A percentile compares a stretch with the other conserved stretches of the same genome.
Evolutionary conservation across 352 stramenopile genomes (phyloP).

Genomic region (Phytophthora hibernalis): DNA sequence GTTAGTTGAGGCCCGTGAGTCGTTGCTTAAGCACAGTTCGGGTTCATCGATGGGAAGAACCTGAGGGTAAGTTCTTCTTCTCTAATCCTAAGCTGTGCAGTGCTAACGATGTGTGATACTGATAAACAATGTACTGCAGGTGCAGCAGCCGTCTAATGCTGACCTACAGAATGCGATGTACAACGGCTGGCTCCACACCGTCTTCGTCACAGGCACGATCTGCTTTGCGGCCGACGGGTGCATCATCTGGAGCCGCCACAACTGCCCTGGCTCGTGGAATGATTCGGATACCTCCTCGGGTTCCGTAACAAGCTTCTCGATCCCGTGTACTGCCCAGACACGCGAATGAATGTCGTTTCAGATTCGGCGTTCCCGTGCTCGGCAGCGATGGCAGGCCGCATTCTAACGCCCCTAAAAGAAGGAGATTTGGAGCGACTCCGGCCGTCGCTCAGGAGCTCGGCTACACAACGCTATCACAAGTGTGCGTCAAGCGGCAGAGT

Average conservation of each 20-base stretch:
- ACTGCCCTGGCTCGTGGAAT: too few species aligned
- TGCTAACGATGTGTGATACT: not conserved
- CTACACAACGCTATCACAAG: not conserved
- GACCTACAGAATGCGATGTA: too few species aligned
- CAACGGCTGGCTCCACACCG: too few species aligned
- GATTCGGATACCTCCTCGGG: too few species aligned
- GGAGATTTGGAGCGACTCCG: not conserved
- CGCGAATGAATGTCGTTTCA: not conserved
- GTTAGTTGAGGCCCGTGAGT: not conserved
- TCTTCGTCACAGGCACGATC: slow-evolving; percentile 15
- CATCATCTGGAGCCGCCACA: slow-evolving; percentile 16
- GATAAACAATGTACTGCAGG: not conserved
- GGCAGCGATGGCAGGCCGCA: too few species aligned
- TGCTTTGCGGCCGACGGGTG: slow-evolving; percentile 14
- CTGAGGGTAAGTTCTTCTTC: not conserved
- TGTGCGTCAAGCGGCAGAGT: too few species aligned
- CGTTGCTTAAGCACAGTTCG: not conserved
- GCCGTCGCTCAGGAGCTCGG: not conserved
- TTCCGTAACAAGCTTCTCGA: not conserved
- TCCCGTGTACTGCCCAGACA: not conserved
- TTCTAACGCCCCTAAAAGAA: not conserved
- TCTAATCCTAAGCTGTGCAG: too few species aligned
- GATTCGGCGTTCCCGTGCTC: not conserved
- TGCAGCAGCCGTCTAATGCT: not conserved
- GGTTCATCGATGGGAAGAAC: not conserved